These are phyloP conservation scores for Dioszegia aurantiaca DNA, from an alignment of 768 basidiomycete species.

Conservation along the genomic window DNA sequence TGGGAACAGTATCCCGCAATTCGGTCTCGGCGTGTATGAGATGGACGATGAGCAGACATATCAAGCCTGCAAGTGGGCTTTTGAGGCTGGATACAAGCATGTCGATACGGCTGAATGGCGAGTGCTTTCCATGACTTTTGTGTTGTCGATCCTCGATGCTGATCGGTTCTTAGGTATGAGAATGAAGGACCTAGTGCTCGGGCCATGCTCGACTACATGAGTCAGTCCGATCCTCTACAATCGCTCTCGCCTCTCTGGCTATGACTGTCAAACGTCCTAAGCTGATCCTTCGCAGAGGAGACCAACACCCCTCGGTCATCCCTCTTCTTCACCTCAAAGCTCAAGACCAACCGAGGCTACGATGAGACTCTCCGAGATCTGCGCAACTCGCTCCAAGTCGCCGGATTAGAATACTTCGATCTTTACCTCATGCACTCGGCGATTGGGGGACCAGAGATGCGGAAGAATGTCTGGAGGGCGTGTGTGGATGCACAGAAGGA, in stretches of 20 bases:
- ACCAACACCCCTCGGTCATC: slow-evolving; percentile 58
- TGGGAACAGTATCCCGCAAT: slow-evolving; percentile 60
- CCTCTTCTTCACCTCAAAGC: slow-evolving; percentile 71
- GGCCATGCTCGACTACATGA: slow-evolving; percentile 57
- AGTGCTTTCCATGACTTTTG: no score
- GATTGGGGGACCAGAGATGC: slow-evolving; percentile 60
- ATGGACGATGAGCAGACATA: slow-evolving; percentile 62
- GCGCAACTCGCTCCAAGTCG: slow-evolving; percentile 59
- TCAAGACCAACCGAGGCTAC: slow-evolving; percentile 62
- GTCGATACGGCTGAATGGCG: slow-evolving; percentile 58
- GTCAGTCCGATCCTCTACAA: slow-evolving; percentile 13
- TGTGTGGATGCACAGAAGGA: slow-evolving; percentile 64
- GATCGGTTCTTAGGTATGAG: slow-evolving; percentile 59
- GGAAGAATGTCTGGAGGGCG: slow-evolving; percentile 66
- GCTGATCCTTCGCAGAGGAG: slow-evolving; percentile 21
- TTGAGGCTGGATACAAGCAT: slow-evolving; percentile 69
- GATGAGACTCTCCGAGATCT: slow-evolving; percentile 57
- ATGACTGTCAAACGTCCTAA: neutral
- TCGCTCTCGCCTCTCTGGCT: no score
- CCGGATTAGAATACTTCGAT: slow-evolving; percentile 63
- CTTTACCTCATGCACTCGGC: slow-evolving; percentile 71
- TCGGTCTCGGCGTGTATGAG: slow-evolving; percentile 67
- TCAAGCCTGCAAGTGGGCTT: slow-evolving; percentile 61
- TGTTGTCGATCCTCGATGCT: slow-evolving; percentile 29
- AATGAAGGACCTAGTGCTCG: slow-evolving; percentile 67